These are phyloP conservation scores for Venustampulla echinocandica DNA, from an alignment of 495 filamentous ascomycete species.

Conservation along the genomic window DNA sequence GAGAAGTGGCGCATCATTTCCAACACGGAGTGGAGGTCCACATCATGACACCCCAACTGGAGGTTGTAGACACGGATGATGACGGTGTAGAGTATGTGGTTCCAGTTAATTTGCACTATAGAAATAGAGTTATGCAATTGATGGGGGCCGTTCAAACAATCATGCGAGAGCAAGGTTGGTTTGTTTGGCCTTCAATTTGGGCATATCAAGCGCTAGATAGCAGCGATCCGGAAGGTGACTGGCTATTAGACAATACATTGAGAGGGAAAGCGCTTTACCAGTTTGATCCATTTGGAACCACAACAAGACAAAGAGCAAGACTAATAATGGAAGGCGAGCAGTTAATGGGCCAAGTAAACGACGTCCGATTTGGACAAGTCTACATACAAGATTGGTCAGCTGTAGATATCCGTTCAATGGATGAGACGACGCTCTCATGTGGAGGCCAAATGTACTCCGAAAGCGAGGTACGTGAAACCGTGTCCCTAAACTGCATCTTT, in stretches of 20 bases:
- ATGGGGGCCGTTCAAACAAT: too few relatives aligned
- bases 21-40: not conserved
- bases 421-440: not conserved
- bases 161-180: too few relatives aligned
- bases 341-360: not conserved
- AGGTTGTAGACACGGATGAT: not conserved
- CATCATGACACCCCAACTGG: not conserved
- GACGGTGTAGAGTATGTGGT: not conserved
- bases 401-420: too few relatives aligned
- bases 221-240: not conserved
- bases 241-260: not conserved
- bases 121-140: too few relatives aligned
- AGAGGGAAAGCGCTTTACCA: not conserved
- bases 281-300: not conserved
- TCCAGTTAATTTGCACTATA: not conserved
- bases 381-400: too few relatives aligned
- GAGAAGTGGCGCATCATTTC: not conserved
- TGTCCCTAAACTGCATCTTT: not conserved
- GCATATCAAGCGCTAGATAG: not conserved
- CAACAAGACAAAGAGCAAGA: not conserved
- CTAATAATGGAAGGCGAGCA: not conserved
- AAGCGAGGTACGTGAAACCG: too few relatives aligned
- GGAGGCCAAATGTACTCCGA: not conserved
- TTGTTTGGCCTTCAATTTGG: not conserved
- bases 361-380: not conserved